Evolutionary conservation across 768 basidiomycete genomes (phyloP).

Genomic region (Mycena rebaudengoi): DNA sequence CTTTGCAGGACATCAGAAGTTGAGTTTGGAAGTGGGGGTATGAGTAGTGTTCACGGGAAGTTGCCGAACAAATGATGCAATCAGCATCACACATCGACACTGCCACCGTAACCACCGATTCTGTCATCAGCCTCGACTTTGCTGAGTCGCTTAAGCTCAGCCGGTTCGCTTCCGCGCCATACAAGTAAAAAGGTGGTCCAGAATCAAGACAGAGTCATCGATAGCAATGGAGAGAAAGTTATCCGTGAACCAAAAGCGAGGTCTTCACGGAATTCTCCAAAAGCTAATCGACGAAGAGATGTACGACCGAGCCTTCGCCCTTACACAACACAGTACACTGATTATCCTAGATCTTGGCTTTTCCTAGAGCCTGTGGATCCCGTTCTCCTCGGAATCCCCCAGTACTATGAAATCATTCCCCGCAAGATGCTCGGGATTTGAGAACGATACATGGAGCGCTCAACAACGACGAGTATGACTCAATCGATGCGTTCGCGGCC

Average conservation of each 20-base stretch:
- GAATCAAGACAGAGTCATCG: constrained; percentile 89
- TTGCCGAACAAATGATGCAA: no score
- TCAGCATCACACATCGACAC: no score
- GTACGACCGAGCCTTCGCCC: constrained; percentile 52
- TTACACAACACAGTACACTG: background rate
- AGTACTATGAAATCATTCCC: constrained; percentile 91
- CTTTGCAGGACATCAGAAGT: no score
- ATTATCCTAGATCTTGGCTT: constrained; percentile 67
- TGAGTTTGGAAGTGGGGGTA: no score
- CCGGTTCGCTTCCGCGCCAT: no score
- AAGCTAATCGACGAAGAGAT: constrained; percentile 72
- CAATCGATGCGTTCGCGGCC: constrained; percentile 79
- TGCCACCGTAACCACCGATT: no score
- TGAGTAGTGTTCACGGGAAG: no score
- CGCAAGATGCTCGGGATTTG: constrained; percentile 91
- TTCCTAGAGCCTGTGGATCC: constrained; percentile 93
- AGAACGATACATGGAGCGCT: constrained; percentile 82
- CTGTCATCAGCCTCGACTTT: no score
- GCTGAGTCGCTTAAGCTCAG: no score
- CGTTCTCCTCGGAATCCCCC: constrained; percentile 79
- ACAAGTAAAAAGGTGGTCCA: no score
- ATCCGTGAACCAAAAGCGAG: constrained; percentile 80
- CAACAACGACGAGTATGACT: constrained; percentile 83
- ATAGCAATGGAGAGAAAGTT: constrained; percentile 79
- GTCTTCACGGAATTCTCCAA: constrained; percentile 74